A percentile compares a stretch with the other conserved stretches of the same genome.
Conservation (phyloP, 352 stramenopile species). For the Phytophthora tentaculata region DNA sequence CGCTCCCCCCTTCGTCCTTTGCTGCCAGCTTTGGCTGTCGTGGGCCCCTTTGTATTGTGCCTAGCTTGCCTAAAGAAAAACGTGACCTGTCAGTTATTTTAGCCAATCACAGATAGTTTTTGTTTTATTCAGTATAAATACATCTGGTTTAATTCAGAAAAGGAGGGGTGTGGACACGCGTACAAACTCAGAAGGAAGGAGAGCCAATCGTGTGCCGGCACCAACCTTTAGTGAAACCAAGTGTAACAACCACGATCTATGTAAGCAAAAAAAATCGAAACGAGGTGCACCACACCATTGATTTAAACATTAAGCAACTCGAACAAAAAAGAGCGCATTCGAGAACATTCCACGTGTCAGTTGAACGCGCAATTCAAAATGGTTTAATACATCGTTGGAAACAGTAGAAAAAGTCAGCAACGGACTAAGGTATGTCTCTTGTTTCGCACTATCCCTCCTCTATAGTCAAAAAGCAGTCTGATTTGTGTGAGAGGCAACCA, state of each 20-base stretch:
- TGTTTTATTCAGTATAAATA: constrained; percentile 30
- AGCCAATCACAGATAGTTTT: constrained; percentile 15
- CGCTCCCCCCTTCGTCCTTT: constrained; percentile 14
- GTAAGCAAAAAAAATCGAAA: neutral
- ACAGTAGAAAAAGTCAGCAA: too few species aligned
- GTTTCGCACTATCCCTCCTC: too few species aligned
- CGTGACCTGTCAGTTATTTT: constrained; percentile 14
- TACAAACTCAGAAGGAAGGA: too few species aligned
- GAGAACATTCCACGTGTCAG: constrained; percentile 17
- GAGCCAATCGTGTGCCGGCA: constrained; percentile 24
- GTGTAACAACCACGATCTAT: constrained; percentile 9
- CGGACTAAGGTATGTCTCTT: too few species aligned
- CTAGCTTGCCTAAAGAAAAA: constrained; percentile 22
- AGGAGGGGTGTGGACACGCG: neutral
- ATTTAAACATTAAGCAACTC: constrained; percentile 7
- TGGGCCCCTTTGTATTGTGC: constrained; percentile 33
- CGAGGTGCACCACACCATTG: constrained; percentile 3
- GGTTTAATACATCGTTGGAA: too few species aligned
- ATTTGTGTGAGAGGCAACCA: too few species aligned
- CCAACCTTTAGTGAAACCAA: constrained; percentile 13
- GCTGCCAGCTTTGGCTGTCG: constrained; percentile 16
- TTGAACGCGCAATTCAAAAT: neutral
- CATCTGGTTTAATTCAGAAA: constrained; percentile 16
- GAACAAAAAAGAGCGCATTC: constrained; percentile 15
- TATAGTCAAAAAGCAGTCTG: too few species aligned